Evolutionary conservation across 169 alveolate species (phyloP).

Genomic region (Prorocentrum cordatum): DNA sequence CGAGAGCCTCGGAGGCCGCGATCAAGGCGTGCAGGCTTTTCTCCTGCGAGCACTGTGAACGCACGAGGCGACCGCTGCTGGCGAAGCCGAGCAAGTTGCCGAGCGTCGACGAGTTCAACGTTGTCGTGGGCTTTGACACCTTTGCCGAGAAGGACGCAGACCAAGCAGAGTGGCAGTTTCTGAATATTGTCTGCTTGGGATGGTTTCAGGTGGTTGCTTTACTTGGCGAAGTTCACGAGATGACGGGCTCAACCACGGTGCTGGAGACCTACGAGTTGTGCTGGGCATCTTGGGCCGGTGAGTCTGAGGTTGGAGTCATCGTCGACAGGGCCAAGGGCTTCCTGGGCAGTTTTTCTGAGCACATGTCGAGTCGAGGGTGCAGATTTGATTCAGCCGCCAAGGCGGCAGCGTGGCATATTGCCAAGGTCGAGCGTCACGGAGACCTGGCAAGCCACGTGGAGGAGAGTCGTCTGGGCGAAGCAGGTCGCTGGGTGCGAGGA

Average conservation of each 20-base stretch:
- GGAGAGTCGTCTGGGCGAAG: not conserved
- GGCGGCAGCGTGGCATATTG: constrained; percentile 1
- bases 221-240: not conserved
- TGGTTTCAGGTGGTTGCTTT: not conserved
- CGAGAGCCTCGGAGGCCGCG: constrained; percentile 9
- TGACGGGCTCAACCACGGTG: not conserved
- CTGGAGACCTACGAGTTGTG: not conserved
- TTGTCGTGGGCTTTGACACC: not conserved
- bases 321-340: constrained; percentile 17
- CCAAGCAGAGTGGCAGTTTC: not conserved
- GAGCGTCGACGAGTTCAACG: not conserved
- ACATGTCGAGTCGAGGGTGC: not conserved
- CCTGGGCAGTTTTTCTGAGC: not conserved
- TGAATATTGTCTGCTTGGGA: not conserved
- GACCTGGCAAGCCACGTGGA: not conserved
- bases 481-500: not conserved
- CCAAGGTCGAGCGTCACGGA: not conserved
- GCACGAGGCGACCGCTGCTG: not conserved
- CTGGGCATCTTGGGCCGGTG: constrained; percentile 3
- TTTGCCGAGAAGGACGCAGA: not conserved
- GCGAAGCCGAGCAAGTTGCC: not conserved
- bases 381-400: not conserved
- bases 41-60: not conserved
- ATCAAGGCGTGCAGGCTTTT: not conserved
- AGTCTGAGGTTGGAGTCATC: not conserved